Base-by-base conservation (phyloP, 148 eudicot species). In the Fagopyrum tataricum region DNA sequence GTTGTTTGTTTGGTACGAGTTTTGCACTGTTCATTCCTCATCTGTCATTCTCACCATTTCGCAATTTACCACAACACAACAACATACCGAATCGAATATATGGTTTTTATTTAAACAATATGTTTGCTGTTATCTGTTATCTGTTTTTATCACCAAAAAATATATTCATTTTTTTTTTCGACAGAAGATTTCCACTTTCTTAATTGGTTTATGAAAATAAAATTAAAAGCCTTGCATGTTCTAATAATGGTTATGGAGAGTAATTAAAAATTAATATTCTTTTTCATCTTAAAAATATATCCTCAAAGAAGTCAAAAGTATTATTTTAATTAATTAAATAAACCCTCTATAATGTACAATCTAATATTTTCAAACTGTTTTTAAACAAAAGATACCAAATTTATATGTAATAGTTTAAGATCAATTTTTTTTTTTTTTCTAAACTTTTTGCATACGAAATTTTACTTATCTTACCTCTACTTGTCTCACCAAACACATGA, bases 11-110 rank as follows among this genome's bases (percentile, higher is more conserved):
- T 6, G 43, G 9, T 64, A 39, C 69, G 15, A 64, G 44, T 24
- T 14, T 31, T 31, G 44, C 39, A 18, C 3, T 64, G 44, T 64
- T 64, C 43, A 64, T 24, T 15, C 23, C 15, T 59, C 66, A 59
- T 37, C 69, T 5, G 44, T 64, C 69, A 26, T 7, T 64, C 69
- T 39, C 69, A 64, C 69, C 69, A 64, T 3, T 21, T 37, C 68
- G 37, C 42, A 64, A 64, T 4, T 37, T 37, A 43, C 11, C 37
- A 37, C 0, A 62, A 31, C 3, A 31, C 68, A 62, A 62, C 68
- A 62, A 15, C 68, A 12, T 12, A 31, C 37, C 69, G 43, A 39
- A 37, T 37, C 6, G 9, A 26, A 61, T 62, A 14, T 31, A 31
- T 13, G 1, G 31, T 62, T 61, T 4, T 13, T 26, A 62, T 62